phyloP scores from a whole-genome alignment of 495 filamentous ascomycete genomes.

The Xanthoparmelia taractica region DNA sequence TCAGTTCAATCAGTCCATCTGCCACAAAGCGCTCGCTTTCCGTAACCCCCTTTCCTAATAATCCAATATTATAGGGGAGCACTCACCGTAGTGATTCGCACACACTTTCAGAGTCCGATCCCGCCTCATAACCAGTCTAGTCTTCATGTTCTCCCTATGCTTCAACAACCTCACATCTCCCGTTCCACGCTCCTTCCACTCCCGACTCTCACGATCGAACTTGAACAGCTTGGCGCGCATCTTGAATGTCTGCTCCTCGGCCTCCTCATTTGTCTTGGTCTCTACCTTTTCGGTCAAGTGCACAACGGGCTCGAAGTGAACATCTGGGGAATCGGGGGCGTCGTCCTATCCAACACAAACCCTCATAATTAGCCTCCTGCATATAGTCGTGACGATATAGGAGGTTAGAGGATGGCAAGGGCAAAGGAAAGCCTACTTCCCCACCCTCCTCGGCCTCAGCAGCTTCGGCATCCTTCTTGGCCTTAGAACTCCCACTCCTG shows the following conservation, averaged over 20 bases:
- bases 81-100: conserved; percentile 98
- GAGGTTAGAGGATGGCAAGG: conserved; percentile 6
- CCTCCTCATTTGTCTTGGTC: conserved; percentile 96
- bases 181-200: conserved; percentile 99
- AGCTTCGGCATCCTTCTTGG: conserved; percentile 54
- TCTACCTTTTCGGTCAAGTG: conserved; percentile 93
- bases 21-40: background rate
- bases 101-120: conserved; percentile 99
- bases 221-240: conserved; percentile 99
- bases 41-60: background rate
- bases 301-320: conserved; percentile 95
- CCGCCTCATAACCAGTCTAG: conserved; percentile 92
- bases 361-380: background rate
- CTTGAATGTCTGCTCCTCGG: conserved; percentile 95
- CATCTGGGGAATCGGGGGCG: conserved; percentile 74
- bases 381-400: too few species aligned
- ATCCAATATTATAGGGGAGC: background rate
- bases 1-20: background rate
- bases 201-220: conserved; percentile 79
- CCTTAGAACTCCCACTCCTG: conserved; percentile 79
- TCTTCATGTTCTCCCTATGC: conserved; percentile 98
- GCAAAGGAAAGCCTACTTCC: conserved; percentile 1
- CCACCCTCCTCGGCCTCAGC: conserved; percentile 44
- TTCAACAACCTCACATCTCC: conserved; percentile 94
- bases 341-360: conserved; percentile 46